A percentile compares a stretch with the other conserved stretches of the same genome.
phyloP scores from a whole-genome alignment of 2,329 filamentous ascomycete species.

The Pseudogymnoascus sp. region DNA sequence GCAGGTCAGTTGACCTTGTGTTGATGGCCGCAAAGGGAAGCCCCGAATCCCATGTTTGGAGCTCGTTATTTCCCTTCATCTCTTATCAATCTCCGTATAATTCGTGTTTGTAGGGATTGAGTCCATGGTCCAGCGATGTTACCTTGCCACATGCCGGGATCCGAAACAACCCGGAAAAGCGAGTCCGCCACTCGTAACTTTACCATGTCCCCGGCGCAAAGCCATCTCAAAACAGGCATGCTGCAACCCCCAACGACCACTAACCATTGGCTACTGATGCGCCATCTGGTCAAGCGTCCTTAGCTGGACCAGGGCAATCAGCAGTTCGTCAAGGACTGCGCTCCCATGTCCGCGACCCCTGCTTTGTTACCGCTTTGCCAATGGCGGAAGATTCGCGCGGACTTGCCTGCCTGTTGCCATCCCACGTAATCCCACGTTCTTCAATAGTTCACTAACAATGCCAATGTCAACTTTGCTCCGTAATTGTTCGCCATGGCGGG shows the following conservation, averaged over 20 bases:
- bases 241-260: background rate
- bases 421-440: constrained; percentile 6
- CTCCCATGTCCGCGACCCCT: background rate
- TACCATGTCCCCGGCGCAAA: constrained; percentile 2
- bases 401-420: background rate
- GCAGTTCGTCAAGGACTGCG: background rate
- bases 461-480: background rate
- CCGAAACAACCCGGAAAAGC: constrained; percentile 5
- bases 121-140: background rate
- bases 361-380: background rate
- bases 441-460: background rate
- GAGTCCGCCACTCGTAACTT: background rate
- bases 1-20: background rate
- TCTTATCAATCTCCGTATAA: background rate
- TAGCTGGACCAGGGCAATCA: background rate
- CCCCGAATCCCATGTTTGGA: background rate
- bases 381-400: constrained; percentile 5
- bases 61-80: background rate
- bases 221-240: constrained; percentile 2
- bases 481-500: background rate
- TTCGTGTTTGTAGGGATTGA: background rate
- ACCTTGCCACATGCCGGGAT: constrained; percentile 7
- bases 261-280: background rate
- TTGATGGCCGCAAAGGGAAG: background rate
- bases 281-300: background rate